phyloP scores from a whole-genome alignment of 192 early-diverging fungal genomes.

The Linderina pennispora region DNA sequence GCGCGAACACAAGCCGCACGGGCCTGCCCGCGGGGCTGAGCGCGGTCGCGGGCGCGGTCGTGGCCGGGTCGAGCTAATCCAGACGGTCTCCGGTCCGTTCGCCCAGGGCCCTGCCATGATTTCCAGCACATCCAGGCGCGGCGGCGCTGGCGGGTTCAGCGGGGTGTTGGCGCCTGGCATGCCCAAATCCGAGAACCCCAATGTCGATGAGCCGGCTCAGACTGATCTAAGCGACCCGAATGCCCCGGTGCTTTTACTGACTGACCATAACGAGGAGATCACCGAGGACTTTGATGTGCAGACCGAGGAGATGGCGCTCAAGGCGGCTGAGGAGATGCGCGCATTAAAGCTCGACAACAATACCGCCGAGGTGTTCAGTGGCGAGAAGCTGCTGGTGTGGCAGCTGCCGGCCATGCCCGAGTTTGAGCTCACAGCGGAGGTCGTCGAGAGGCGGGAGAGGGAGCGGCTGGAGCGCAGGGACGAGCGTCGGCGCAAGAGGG shows the following conservation, averaged over 20 bases:
- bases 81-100: constrained; percentile 29
- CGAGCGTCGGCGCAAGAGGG: constrained; percentile 14
- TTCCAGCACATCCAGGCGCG: constrained; percentile 1
- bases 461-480: background rate
- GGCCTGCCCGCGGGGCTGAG: constrained; percentile 4
- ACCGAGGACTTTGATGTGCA: constrained; percentile 20
- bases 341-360: constrained; percentile 11
- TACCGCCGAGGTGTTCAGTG: constrained; percentile 5
- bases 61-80: constrained; percentile 13
- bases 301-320: constrained; percentile 37
- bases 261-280: constrained; percentile 16
- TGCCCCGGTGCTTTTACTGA: constrained; percentile 5
- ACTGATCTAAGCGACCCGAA: constrained; percentile 1
- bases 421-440: constrained; percentile 33
- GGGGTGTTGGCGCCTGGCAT: constrained; percentile 2
- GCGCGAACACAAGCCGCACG: background rate
- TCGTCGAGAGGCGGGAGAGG: constrained; percentile 1
- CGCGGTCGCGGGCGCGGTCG: constrained; percentile 3
- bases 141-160: background rate
- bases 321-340: constrained; percentile 14
- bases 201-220: background rate
- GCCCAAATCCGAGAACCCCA: background rate
- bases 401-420: constrained; percentile 21
- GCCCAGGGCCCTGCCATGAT: constrained; percentile 36
- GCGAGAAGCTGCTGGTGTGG: constrained; percentile 12